Base-by-base conservation (phyloP, 805 yeast genomes). In the Tetrapisispora fleetii region DNA sequence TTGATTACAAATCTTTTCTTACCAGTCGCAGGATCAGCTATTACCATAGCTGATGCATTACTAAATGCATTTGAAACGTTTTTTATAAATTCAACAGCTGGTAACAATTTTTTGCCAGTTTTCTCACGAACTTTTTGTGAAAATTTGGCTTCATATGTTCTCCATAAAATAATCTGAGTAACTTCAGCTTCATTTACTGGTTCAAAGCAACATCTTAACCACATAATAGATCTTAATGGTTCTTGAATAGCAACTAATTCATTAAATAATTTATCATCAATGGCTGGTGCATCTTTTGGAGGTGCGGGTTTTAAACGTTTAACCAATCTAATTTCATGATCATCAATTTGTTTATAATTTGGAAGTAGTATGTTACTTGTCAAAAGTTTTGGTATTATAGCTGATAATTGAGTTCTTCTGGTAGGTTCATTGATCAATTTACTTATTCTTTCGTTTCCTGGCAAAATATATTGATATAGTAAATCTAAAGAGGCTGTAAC, bases 21-120 rank as follows among this genome's bases (percentile, higher is more conserved):
- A 1, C 83, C 81, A 14, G 77, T 80, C 14, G 79, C 72, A 6
- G 80, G 75, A 39, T 78, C 73, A 47, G 78, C 78, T 22, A 91
- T 79, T 16, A 93, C 98, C 91, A 89, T 90, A 0, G 99, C 98
- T 46, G 86, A 83, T 2, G 96, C 88, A 57, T 81, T 78, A 17
- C 85, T 82, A 63, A 93, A 93, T 1, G 96, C 95, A 51, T 80
- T 79, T 33, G 90, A 83, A 19, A 91, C 98, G 61, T 93, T 91
- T 58, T 91, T 88, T 64, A 93, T 93, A 65, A 93, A 93, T 55
- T 93, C 98, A 13, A 93, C 97, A 0, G 99, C 99, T 1, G 96
- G 95, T 32, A 91, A 73, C 45, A 91, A 69, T 55, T 80, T 78
- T 48, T 75, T 72, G 37, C 77, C 73, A 57, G 81, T 76, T 21